These are phyloP conservation scores for Synchytrium microbalum DNA, from an alignment of 371 early-diverging fungal species.

Conservation along the genomic window DNA sequence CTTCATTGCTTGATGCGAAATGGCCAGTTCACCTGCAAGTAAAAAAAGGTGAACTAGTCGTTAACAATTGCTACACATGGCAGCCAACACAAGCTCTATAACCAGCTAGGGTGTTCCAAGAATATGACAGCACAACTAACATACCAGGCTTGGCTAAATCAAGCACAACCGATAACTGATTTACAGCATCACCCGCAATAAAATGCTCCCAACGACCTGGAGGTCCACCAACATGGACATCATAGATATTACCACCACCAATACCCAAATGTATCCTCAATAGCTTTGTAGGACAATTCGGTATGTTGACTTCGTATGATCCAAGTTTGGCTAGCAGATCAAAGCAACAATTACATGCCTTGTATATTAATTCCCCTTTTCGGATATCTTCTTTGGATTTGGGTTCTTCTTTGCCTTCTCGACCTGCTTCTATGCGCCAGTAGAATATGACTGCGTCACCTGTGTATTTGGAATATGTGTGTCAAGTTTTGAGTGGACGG, in stretches of 20 bases:
- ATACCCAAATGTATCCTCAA: constrained; percentile 45
- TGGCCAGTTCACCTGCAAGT: constrained; percentile 35
- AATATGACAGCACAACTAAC: neutral
- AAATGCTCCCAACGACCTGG: constrained; percentile 49
- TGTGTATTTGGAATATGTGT: constrained; percentile 3
- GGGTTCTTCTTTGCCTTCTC: neutral
- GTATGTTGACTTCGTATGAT: constrained; percentile 36
- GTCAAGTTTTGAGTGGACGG: constrained; percentile 2
- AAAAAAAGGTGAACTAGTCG: neutral
- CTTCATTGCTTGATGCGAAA: constrained; percentile 39
- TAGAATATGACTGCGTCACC: constrained; percentile 49
- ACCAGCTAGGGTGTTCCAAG: neutral
- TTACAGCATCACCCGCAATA: constrained; percentile 44
- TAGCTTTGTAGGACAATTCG: constrained; percentile 22
- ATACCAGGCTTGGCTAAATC: constrained; percentile 45
- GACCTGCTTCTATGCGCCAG: constrained; percentile 31
- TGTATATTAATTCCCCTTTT: constrained; percentile 40
- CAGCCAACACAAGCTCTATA: neutral
- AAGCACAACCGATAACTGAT: constrained; percentile 38
- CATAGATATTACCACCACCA: constrained; percentile 42
- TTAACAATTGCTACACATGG: neutral
- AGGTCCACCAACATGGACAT: constrained; percentile 48
- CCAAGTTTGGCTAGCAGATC: constrained; percentile 35
- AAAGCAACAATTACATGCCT: constrained; percentile 42
- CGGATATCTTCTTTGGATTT: neutral